Percentiles rank a stretch among this genome's conserved stretches.
Evolutionary conservation across 805 yeast genomes (phyloP).

Genomic region (Teunomyces aglyptinius): DNA sequence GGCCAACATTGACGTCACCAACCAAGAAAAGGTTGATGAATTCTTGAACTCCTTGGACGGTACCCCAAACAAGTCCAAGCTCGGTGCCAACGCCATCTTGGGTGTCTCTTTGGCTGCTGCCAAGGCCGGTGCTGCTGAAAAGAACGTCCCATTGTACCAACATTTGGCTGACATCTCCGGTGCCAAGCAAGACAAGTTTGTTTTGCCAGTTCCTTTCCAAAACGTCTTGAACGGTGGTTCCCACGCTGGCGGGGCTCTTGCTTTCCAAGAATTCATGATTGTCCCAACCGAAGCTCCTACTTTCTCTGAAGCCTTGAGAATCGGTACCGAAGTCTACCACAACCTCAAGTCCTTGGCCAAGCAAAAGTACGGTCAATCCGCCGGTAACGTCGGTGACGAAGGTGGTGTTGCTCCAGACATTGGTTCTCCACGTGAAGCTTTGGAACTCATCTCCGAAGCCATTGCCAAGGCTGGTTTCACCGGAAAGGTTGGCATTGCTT

Average conservation of each 20-base stretch:
- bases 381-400: constrained; percentile 99
- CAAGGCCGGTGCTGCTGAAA: constrained; percentile 97
- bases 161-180: constrained; percentile 83
- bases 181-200: constrained; percentile 74
- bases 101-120: constrained; percentile 98
- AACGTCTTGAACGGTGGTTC: constrained; percentile 99
- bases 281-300: constrained; percentile 90
- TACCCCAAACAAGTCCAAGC: constrained; percentile 93
- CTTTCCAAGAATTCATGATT: constrained; percentile 99
- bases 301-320: constrained; percentile 94
- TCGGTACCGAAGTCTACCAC: constrained; percentile 98
- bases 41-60: constrained; percentile 89
- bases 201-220: constrained; percentile 98
- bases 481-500: constrained; percentile 87
- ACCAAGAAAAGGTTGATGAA: constrained; percentile 85
- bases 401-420: constrained; percentile 99
- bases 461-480: constrained; percentile 94
- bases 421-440: constrained; percentile 92
- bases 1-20: constrained; percentile 77
- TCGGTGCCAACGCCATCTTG: constrained; percentile 97
- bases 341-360: constrained; percentile 87
- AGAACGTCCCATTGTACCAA: constrained; percentile 87
- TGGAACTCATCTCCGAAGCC: constrained; percentile 87
- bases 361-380: constrained; percentile 95
- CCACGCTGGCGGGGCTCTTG: constrained; percentile 99